Evolutionary conservation across 805 yeast species (phyloP).

Genomic region (Saitoella complicata): DNA sequence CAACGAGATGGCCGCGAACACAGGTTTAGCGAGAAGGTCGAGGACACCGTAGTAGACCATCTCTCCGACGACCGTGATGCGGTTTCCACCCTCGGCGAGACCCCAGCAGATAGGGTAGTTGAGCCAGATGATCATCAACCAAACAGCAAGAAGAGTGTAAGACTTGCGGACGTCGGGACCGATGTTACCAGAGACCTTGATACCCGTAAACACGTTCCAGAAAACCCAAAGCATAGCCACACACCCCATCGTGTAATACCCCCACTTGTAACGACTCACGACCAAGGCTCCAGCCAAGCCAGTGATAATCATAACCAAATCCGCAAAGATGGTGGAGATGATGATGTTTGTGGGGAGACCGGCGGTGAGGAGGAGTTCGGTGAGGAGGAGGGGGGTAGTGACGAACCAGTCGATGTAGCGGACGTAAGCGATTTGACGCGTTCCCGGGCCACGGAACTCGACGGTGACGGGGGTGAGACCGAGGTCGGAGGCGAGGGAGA

Average conservation of each 20-base stretch:
- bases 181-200: slow-evolving; percentile 4
- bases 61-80: slow-evolving; percentile 41
- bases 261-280: slow-evolving; percentile 47
- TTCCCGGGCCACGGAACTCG: slow-evolving; percentile 28
- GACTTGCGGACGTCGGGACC: slow-evolving; percentile 5
- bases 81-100: slow-evolving; percentile 47
- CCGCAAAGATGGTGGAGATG: too few species aligned
- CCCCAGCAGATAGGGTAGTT: slow-evolving; percentile 39
- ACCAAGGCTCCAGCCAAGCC: slow-evolving; percentile 42
- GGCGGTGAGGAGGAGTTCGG: slow-evolving; percentile 19
- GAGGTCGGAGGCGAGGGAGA: slow-evolving; percentile 40
- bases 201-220: slow-evolving; percentile 8
- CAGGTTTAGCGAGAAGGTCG: slow-evolving; percentile 31
- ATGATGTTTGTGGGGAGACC: slow-evolving; percentile 16
- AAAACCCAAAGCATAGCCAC: slow-evolving; percentile 22
- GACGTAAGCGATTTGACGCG: slow-evolving; percentile 40
- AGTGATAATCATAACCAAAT: slow-evolving; percentile 34
- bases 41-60: slow-evolving; percentile 44
- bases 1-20: slow-evolving; percentile 11
- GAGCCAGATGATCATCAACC: slow-evolving; percentile 3
- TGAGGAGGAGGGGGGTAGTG: slow-evolving; percentile 31
- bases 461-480: slow-evolving; percentile 35
- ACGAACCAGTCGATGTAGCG: slow-evolving; percentile 43
- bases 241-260: slow-evolving; percentile 43
- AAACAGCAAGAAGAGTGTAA: background rate